phyloP scores from a whole-genome alignment of 2,329 filamentous ascomycete species.

The Fusarium liriodendri region DNA sequence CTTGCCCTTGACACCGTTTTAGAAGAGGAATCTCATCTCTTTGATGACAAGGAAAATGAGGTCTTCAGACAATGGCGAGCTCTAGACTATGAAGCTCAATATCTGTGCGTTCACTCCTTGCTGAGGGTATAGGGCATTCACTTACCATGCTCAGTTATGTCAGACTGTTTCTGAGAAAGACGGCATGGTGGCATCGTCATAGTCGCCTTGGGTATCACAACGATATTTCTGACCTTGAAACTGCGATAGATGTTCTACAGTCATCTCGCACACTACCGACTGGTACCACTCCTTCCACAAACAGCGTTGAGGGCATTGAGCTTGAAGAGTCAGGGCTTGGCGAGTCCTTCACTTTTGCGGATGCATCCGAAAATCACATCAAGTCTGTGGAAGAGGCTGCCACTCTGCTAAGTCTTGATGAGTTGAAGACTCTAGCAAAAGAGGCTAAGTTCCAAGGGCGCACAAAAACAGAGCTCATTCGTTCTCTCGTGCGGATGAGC shows the following conservation, averaged over 20 bases:
- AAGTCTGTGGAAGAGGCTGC: slow-evolving; percentile 85
- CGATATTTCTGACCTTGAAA: slow-evolving; percentile 80
- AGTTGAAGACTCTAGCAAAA: slow-evolving; percentile 85
- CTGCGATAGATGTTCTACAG: slow-evolving; percentile 75
- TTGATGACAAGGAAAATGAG: slow-evolving; percentile 80
- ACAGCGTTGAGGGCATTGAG: slow-evolving; percentile 46
- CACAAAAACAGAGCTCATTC: slow-evolving; percentile 84
- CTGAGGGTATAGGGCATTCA: not conserved
- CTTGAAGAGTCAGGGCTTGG: slow-evolving; percentile 60
- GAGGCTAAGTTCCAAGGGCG: slow-evolving; percentile 89
- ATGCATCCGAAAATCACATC: slow-evolving; percentile 79
- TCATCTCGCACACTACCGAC: slow-evolving; percentile 64
- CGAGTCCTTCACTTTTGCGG: slow-evolving; percentile 79
- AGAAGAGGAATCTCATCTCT: slow-evolving; percentile 88
- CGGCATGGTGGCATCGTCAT: slow-evolving; percentile 89
- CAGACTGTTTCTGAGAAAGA: slow-evolving; percentile 91
- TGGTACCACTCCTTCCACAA: slow-evolving; percentile 13
- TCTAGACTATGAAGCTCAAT: slow-evolving; percentile 87
- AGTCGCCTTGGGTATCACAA: slow-evolving; percentile 81
- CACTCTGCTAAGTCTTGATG: slow-evolving; percentile 83
- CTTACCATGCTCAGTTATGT: slow-evolving; percentile 74
- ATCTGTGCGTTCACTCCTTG: slow-evolving; percentile 70
- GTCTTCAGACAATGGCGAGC: slow-evolving; percentile 82
- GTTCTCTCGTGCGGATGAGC: slow-evolving; percentile 78
- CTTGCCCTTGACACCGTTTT: slow-evolving; percentile 90